Evolutionary conservation across 768 basidiomycete genomes (phyloP), one percentile per base, ranked within the genome.

Genomic region (Lentinula boryana): DNA sequence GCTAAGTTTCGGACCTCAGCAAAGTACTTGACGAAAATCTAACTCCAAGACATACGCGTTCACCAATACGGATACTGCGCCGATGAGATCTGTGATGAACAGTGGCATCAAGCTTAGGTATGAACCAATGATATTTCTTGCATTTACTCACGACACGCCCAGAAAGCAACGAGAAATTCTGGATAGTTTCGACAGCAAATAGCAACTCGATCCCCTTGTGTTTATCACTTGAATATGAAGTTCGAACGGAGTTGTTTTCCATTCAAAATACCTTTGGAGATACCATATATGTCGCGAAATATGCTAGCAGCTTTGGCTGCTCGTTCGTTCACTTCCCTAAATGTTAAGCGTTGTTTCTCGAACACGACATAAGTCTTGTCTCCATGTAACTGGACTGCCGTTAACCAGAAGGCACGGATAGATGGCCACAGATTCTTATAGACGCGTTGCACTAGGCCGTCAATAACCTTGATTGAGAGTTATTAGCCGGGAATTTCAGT

Each of bases 381-480:
- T 51, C 60, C 66, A 61, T 79, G 77, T 54, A 75, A 63, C 41
- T 72, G 56, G 3, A 71, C 68, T 0, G 70, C 62, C 63, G 67
- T 68, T 7, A 79, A 68, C 82, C 83, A 85, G 68, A 84, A 80
- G 16, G 66, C 68, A 9, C 83, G 77, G 10, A 43, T 35, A 3
- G 79, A 78, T 0, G 79, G 78, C 72, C 73, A 81, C 10, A 80
- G 68, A 56, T 81, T 76, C 70, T 83, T 84, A 71, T 82, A 86
- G 4, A 80, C 79, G 13, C 78, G 76, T 55, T 78, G 72, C 13
- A 80, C 62, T 7, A 73, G 71, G 2, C 80, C 81, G 58, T 81
- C 75, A 50, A 85, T 71, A 12, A 78, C 27, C 60, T 61, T 33
- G 48, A 8, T 66, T 9, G 43, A n/a, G 36, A 38, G 21, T 50